Evolutionary conservation across 164 flowering plant species (phyloP).

Genomic region (Kalanchoe fedtschenkoi): DNA sequence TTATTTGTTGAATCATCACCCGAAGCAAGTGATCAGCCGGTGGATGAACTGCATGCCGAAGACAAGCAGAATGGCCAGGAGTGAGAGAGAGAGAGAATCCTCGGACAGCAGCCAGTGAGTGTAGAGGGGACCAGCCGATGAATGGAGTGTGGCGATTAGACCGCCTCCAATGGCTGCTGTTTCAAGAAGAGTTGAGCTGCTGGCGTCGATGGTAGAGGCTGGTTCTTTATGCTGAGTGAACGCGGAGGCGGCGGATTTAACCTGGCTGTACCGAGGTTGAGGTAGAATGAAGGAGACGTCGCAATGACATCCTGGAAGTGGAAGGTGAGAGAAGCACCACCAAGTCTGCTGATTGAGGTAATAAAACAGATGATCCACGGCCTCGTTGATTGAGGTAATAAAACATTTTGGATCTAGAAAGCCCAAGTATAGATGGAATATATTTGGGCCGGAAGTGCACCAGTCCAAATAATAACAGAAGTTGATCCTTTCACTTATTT

Average conservation of each 20-base stretch:
- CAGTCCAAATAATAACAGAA: too few relatives aligned
- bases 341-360: too few relatives aligned
- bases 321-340: neutral
- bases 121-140: conserved; percentile 90
- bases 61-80: conserved; percentile 59
- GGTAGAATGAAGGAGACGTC: neutral
- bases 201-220: conserved; percentile 14
- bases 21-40: conserved; percentile 83
- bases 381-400: too few relatives aligned
- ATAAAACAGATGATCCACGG: too few relatives aligned
- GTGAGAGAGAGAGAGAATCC: conserved; percentile 64
- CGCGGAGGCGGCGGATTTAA: neutral
- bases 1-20: conserved; percentile 36
- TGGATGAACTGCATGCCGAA: conserved; percentile 68
- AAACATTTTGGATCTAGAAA: too few relatives aligned
- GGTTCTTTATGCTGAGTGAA: neutral
- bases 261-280: neutral
- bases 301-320: neutral
- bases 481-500: too few relatives aligned
- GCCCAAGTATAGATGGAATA: too few relatives aligned
- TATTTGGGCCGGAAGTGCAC: too few relatives aligned
- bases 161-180: conserved; percentile 63
- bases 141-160: conserved; percentile 59
- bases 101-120: conserved; percentile 90
- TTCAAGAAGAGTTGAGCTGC: conserved; percentile 23